These are phyloP conservation scores for Penicillium manginii DNA, from an alignment of 495 filamentous ascomycete genomes.

Conservation along the genomic window DNA sequence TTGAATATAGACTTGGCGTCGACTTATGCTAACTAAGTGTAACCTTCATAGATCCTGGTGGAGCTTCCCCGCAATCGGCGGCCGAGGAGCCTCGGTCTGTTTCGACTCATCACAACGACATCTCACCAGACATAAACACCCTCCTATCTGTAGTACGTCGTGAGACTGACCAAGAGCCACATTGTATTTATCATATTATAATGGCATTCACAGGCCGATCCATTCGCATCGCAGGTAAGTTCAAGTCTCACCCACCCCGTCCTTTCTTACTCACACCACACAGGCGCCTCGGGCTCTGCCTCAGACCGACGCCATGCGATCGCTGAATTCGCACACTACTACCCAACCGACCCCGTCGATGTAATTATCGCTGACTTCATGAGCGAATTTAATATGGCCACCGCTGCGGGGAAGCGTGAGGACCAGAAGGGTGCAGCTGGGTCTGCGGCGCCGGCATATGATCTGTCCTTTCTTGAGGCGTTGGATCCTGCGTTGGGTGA, in stretches of 20 bases:
- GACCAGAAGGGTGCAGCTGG: constrained; percentile 22
- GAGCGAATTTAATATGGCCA: constrained; percentile 59
- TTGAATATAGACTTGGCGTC: no score
- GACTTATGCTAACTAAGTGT: neutral
- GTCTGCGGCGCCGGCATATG: constrained; percentile 44
- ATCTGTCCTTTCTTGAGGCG: constrained; percentile 56
- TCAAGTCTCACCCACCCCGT: neutral
- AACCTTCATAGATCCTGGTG: neutral
- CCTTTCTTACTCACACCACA: neutral
- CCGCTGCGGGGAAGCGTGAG: constrained; percentile 45
- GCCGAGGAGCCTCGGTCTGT: constrained; percentile 8
- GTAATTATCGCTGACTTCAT: constrained; percentile 63
- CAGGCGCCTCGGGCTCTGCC: constrained; percentile 55
- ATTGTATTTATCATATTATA: neutral
- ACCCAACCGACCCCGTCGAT: constrained; percentile 52
- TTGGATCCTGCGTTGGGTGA: constrained; percentile 55
- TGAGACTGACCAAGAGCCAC: no score
- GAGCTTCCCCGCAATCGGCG: constrained; percentile 7
- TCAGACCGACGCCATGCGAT: constrained; percentile 62
- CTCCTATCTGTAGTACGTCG: no score
- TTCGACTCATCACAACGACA: constrained; percentile 12
- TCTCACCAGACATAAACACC: neutral
- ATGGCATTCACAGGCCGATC: constrained; percentile 26
- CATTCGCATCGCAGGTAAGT: constrained; percentile 30
- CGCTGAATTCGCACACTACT: constrained; percentile 51